Percentiles rank a stretch among this genome's conserved stretches.
These are phyloP conservation scores for Xylaria sp. DNA, from an alignment of 2,329 filamentous ascomycete genomes.

Conservation along the genomic window DNA sequence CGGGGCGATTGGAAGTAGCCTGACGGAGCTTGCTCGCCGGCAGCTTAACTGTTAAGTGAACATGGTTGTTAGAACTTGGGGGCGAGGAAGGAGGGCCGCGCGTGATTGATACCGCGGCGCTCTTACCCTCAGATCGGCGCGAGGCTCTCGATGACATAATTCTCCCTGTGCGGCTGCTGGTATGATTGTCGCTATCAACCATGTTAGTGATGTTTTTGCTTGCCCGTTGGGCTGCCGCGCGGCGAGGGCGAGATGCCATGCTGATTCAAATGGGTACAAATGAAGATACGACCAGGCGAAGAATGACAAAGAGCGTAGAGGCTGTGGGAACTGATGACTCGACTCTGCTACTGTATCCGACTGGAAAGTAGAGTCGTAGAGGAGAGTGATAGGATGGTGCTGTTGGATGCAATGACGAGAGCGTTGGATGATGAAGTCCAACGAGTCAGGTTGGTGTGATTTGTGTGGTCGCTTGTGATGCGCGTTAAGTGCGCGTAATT, in stretches of 20 bases:
- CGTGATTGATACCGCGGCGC: slow-evolving; percentile 38
- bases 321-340: neutral
- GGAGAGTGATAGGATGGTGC: neutral
- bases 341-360: slow-evolving; percentile 5
- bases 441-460: slow-evolving; percentile 4
- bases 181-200: slow-evolving; percentile 43
- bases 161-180: slow-evolving; percentile 33
- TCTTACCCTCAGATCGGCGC: slow-evolving; percentile 45
- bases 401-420: neutral
- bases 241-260: slow-evolving; percentile 35
- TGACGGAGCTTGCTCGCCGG: slow-evolving; percentile 49
- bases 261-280: neutral
- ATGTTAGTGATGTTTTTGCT: slow-evolving; percentile 46
- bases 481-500: neutral
- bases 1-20: slow-evolving; percentile 39
- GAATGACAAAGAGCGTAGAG: neutral
- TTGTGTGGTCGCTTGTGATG: slow-evolving; percentile 26
- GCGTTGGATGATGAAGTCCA: neutral
- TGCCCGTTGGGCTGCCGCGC: slow-evolving; percentile 43
- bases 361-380: neutral
- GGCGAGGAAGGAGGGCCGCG: slow-evolving; percentile 44
- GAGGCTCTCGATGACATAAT: slow-evolving; percentile 47
- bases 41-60: slow-evolving; percentile 48
- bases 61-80: slow-evolving; percentile 41
- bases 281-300: neutral